These are phyloP conservation scores for Santalum album DNA, from an alignment of 164 flowering plant species.

Conservation along the genomic window DNA sequence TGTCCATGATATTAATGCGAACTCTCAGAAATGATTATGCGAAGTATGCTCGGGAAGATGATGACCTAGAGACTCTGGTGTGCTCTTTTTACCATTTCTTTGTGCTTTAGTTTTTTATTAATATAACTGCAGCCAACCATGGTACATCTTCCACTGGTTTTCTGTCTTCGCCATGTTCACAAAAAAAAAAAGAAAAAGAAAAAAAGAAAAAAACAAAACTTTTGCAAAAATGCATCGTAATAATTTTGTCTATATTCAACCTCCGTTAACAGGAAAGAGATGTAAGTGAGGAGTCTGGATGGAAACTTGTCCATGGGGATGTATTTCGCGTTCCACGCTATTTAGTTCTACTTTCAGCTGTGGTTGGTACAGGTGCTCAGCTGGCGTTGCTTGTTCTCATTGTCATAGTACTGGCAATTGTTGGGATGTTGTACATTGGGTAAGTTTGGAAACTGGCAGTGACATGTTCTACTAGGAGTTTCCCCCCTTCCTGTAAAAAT, in stretches of 20 bases:
- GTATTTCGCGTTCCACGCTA: slow-evolving; percentile 83
- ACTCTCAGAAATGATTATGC: slow-evolving; percentile 99
- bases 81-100: slow-evolving; percentile 3
- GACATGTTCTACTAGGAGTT: not conserved
- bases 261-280: slow-evolving; percentile 70
- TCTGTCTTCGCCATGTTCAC: not conserved
- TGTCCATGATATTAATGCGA: slow-evolving; percentile 97
- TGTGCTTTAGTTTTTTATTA: slow-evolving; percentile 1
- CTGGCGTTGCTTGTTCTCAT: slow-evolving; percentile 85
- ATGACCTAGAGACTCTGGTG: slow-evolving; percentile 94
- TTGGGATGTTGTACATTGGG: slow-evolving; percentile 95
- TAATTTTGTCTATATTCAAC: not conserved
- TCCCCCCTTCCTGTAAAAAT: not conserved
- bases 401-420: slow-evolving; percentile 83
- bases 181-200: no score
- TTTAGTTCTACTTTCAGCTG: slow-evolving; percentile 76
- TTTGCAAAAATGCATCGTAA: no score
- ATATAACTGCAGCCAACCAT: not conserved
- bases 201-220: no score
- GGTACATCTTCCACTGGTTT: not conserved
- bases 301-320: slow-evolving; percentile 99
- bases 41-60: slow-evolving; percentile 97
- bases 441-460: slow-evolving; percentile 28
- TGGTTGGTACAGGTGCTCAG: slow-evolving; percentile 99
- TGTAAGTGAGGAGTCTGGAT: slow-evolving; percentile 98